Evolutionary conservation across 2,329 filamentous ascomycete species (phyloP).

Genomic region (Ceratocystis lukuohia): DNA sequence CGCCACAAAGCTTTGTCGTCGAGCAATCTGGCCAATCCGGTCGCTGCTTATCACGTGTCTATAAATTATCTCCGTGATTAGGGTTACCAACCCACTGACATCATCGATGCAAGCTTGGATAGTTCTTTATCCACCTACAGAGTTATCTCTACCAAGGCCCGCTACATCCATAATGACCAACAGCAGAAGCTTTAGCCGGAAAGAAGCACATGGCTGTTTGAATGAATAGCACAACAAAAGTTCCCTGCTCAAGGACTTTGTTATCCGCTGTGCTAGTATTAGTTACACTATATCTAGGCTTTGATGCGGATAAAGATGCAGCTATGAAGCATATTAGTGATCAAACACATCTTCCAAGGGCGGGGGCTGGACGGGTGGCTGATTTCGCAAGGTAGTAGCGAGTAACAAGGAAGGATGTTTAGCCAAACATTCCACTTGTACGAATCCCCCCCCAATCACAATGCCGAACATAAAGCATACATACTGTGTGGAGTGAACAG

Average conservation of each 20-base stretch:
- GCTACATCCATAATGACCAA: not conserved
- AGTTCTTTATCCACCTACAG: too few relatives aligned
- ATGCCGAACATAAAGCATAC: not conserved
- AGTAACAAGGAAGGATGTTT: too few relatives aligned
- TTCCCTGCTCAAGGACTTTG: not conserved
- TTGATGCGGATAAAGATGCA: too few relatives aligned
- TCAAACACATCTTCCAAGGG: too few relatives aligned
- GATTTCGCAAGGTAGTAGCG: too few relatives aligned
- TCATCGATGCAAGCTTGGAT: not conserved
- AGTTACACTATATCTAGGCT: too few relatives aligned
- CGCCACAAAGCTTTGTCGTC: not conserved
- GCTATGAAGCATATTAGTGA: too few relatives aligned
- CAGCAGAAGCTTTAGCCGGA: not conserved
- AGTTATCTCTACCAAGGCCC: not conserved
- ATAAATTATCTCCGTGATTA: not conserved
- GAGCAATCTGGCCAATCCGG: constrained; percentile 4
- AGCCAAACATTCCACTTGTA: not conserved
- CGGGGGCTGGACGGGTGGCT: too few relatives aligned
- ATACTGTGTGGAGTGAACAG: not conserved
- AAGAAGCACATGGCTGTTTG: not conserved
- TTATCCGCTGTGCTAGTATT: too few relatives aligned
- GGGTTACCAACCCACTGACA: not conserved
- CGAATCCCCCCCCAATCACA: not conserved
- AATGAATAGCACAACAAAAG: not conserved
- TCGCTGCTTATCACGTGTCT: not conserved